phyloP scores from a whole-genome alignment of 129 eudicot species.

The Cynara cardunculus region DNA sequence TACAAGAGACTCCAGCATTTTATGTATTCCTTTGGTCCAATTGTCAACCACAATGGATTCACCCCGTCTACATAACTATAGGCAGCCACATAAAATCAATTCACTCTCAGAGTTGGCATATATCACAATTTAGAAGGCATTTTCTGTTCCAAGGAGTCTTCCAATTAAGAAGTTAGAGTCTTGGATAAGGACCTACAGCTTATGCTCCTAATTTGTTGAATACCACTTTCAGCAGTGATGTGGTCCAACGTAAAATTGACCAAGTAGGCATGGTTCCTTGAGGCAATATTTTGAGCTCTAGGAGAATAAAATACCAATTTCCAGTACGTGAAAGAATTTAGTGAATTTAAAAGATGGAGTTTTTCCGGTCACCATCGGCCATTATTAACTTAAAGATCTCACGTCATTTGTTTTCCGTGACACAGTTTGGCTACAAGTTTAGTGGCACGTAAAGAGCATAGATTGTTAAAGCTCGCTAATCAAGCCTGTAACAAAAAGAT shows the following conservation, averaged over 20 bases:
- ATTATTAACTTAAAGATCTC: background rate
- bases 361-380: too few relatives aligned
- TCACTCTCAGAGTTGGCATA: background rate
- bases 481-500: background rate
- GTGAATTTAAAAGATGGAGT: background rate
- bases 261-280: background rate
- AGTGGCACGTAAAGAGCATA: background rate
- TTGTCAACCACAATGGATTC: background rate
- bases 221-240: background rate
- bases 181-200: background rate
- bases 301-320: background rate
- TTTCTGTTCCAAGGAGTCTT: background rate
- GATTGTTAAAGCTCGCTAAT: background rate
- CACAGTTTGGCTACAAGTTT: background rate
- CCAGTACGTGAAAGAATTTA: background rate
- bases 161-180: background rate
- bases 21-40: background rate
- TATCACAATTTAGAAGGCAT: background rate
- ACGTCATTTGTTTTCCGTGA: background rate
- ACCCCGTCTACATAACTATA: background rate
- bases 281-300: background rate
- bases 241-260: background rate
- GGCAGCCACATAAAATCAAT: background rate
- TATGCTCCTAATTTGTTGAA: background rate
- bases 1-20: background rate